A percentile compares a stretch with the other conserved stretches of the same genome.
Conservation (phyloP, 441 rosid genomes). For the Euphorbia corollata region DNA sequence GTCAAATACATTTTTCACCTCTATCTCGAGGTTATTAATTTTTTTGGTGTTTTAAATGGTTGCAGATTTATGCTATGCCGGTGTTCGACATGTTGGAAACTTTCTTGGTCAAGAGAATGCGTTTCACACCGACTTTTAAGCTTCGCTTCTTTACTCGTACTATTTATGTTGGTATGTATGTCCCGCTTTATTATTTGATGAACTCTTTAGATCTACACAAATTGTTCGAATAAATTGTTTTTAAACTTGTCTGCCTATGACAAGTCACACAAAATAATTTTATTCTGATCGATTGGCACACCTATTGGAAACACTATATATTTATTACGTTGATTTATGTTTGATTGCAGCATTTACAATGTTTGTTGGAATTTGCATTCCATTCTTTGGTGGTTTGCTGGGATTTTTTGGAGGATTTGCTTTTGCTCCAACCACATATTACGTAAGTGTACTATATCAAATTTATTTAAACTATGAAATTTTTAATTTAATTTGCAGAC, state of each 20-base stretch:
- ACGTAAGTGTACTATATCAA: conserved; percentile 26
- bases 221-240: too few species aligned
- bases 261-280: too few species aligned
- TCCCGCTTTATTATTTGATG: neutral
- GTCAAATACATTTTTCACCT: too few species aligned
- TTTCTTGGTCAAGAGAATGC: conserved; percentile 44
- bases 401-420: conserved; percentile 91
- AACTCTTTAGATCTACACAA: too few species aligned
- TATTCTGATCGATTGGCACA: too few species aligned
- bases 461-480: too few species aligned
- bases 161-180: conserved; percentile 50
- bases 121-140: conserved; percentile 37
- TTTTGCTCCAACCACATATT: conserved; percentile 74
- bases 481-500: too few species aligned
- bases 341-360: conserved; percentile 58
- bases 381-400: conserved; percentile 72
- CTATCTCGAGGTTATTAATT: too few species aligned
- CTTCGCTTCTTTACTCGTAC: conserved; percentile 59
- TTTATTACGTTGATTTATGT: neutral
- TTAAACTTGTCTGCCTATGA: too few species aligned
- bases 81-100: conserved; percentile 86
- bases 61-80: conserved; percentile 45
- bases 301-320: too few species aligned
- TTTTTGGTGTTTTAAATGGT: too few species aligned
- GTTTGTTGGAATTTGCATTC: conserved; percentile 51